Evolutionary conservation across 2,329 filamentous ascomycete genomes (phyloP).

Genomic region (Stachybotrys elegans): DNA sequence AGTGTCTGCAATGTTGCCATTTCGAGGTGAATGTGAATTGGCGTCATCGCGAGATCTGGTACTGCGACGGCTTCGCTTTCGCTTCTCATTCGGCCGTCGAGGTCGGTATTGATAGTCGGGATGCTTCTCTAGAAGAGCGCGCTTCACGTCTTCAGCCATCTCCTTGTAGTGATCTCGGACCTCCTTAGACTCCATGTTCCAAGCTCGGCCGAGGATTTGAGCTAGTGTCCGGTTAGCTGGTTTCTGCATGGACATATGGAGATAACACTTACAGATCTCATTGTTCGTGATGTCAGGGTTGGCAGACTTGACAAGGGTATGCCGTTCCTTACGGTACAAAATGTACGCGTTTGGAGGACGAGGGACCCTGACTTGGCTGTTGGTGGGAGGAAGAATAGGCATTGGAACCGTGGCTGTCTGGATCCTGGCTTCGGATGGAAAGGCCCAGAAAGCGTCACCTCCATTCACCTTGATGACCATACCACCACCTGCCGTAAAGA

Average conservation of each 20-base stretch:
- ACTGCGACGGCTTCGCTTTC: constrained; percentile 8
- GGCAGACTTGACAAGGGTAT: constrained; percentile 24
- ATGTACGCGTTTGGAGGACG: constrained; percentile 38
- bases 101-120: constrained; percentile 35
- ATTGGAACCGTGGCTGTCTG: constrained; percentile 7
- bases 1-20: no score
- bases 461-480: constrained; percentile 13
- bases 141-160: constrained; percentile 24
- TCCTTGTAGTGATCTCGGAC: constrained; percentile 24
- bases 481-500: constrained; percentile 15
- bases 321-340: constrained; percentile 34
- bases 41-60: no score
- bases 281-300: constrained; percentile 34
- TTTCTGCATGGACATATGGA: background rate
- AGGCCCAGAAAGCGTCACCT: constrained; percentile 16
- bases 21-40: no score
- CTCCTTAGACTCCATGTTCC: constrained; percentile 27
- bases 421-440: constrained; percentile 6
- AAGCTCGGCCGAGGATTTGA: constrained; percentile 29
- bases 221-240: constrained; percentile 21
- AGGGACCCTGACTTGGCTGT: constrained; percentile 5
- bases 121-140: constrained; percentile 20
- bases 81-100: constrained; percentile 23
- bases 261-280: constrained; percentile 33
- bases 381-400: constrained; percentile 6